phyloP scores from a whole-genome alignment of 345 rosid genomes.

The Camelina hispida region DNA sequence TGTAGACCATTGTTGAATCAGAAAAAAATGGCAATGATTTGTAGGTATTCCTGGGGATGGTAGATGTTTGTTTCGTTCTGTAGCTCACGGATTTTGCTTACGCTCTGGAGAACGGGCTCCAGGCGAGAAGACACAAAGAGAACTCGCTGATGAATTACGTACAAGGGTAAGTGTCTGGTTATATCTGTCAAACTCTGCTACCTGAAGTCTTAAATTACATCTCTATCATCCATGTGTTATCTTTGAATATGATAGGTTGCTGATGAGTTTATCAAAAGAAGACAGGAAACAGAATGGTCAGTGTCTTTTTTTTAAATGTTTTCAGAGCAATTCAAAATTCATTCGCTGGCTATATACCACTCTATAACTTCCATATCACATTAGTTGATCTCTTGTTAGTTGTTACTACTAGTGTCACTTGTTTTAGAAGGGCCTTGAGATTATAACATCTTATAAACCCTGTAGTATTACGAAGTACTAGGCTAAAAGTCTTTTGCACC shows the following conservation, averaged over 20 bases:
- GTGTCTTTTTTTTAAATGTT: conserved; percentile 18
- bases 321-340: not conserved
- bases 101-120: conserved; percentile 73
- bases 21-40: conserved; percentile 19
- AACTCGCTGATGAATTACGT: conserved; percentile 86
- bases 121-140: conserved; percentile 64
- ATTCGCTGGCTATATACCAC: not conserved
- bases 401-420: not conserved
- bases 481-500: not conserved
- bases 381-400: not conserved
- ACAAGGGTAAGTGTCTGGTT: conserved; percentile 45
- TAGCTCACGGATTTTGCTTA: conserved; percentile 84
- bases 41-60: conserved; percentile 98
- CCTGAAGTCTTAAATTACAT: not conserved
- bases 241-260: conserved; percentile 71
- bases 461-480: not conserved
- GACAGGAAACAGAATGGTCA: conserved; percentile 91
- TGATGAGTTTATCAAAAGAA: conserved; percentile 90
- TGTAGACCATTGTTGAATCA: not conserved
- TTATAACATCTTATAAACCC: not conserved
- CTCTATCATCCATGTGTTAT: conserved; percentile 7
- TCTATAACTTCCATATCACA: not conserved
- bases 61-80: conserved; percentile 93
- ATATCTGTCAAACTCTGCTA: conserved; percentile 8
- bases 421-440: not conserved